These are phyloP conservation scores for Fusarium armeniacum DNA, from an alignment of 2,329 filamentous ascomycete species.

Conservation along the genomic window DNA sequence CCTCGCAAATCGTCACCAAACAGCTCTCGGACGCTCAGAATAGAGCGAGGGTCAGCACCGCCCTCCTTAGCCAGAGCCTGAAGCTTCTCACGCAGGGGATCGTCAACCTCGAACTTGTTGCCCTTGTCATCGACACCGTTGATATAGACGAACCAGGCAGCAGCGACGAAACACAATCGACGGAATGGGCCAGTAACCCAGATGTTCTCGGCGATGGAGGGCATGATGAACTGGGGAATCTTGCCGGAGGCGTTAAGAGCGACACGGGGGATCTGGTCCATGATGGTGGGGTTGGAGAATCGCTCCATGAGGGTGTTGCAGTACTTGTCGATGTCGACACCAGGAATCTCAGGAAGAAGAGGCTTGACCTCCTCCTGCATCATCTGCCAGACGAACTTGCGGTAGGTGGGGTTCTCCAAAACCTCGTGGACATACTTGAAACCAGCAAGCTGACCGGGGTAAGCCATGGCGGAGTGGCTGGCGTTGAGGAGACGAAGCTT, in stretches of 20 bases:
- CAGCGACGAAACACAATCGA: constrained; percentile 63
- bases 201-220: constrained; percentile 62
- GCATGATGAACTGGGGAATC: constrained; percentile 67
- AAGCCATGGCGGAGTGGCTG: constrained; percentile 66
- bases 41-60: constrained; percentile 56
- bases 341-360: constrained; percentile 63
- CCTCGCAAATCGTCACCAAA: constrained; percentile 66
- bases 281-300: constrained; percentile 69
- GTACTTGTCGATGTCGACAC: constrained; percentile 66
- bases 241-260: constrained; percentile 67
- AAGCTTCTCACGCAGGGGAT: constrained; percentile 64
- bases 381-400: constrained; percentile 66
- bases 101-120: constrained; percentile 59
- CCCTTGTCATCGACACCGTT: constrained; percentile 65
- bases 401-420: constrained; percentile 63
- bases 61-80: constrained; percentile 61
- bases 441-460: constrained; percentile 65
- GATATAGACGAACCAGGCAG: constrained; percentile 66
- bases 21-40: constrained; percentile 63
- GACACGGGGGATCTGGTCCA: constrained; percentile 67
- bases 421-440: constrained; percentile 69
- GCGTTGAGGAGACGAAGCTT: constrained; percentile 69
- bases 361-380: constrained; percentile 69
- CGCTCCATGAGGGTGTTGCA: constrained; percentile 67
- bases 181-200: constrained; percentile 61